Base-by-base conservation (phyloP, 2,329 filamentous ascomycete species). In the Aspergillaceae sp. region DNA sequence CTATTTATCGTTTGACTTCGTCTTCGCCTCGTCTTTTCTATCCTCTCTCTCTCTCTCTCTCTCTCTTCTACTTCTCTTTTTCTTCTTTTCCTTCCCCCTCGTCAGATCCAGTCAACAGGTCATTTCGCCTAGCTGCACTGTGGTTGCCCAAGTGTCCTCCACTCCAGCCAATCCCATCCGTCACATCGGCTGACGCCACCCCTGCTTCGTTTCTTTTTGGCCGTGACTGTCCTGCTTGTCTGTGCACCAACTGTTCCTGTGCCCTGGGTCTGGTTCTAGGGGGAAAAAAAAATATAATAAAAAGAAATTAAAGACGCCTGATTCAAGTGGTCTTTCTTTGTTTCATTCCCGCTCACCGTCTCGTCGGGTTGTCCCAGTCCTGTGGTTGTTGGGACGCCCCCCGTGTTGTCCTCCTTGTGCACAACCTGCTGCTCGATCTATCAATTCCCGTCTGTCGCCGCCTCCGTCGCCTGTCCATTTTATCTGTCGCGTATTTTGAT, bases 341-440 rank as follows among this genome's bases (percentile, higher is more conserved):
- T 19, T 19, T 19, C 34, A 36, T 50, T 45, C 41, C 29, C 35
- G 19, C 42, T 51, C 51, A 49, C 52, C 56, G 48, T 53, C 49
- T 54, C 34, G 44, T 48, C 46, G 56, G 56, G 54, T 51, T 46
- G 35, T 58, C 56, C 56, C 56, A 57, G 49, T 33, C 48, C 51
- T 54, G 42, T 55, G 56, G 56, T 47, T 51, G 19, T 51, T 50
- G 54, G 53, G 48, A 48, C 45, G 48, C 51, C 53, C 36, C 36
- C 36, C 36, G 11, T 8, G 9, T 11, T 38, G 7, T 26, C 36
- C 11, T 38, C 11, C 36, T 38, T 38, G 19, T 19, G 26, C 36
- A 3, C 10, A 19, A 19, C 19, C 19, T 19, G 19, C 19, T 19
- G 19, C 19, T 19, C 19, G 34, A 36, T 36, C 34, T 36, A 36